Conservation (phyloP, 2,329 filamentous ascomycete species). For the Endocalyx cinctus region DNA sequence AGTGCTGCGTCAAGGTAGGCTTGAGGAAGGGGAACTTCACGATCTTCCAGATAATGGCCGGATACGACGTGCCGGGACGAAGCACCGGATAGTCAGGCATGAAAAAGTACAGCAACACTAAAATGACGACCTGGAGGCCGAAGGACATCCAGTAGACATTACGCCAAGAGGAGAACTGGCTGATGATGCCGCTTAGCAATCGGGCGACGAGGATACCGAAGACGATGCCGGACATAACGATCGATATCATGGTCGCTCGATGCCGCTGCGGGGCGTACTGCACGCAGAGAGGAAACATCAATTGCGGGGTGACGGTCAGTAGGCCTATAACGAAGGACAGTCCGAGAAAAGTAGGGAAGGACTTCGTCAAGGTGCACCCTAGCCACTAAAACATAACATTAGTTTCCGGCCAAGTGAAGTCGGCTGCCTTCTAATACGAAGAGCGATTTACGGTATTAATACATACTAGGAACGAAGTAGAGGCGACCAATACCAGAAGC, state of each 20-base stretch:
- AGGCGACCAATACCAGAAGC: slow-evolving; percentile 60
- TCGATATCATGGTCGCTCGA: slow-evolving; percentile 64
- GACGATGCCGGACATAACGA: slow-evolving; percentile 71
- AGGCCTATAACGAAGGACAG: slow-evolving; percentile 70
- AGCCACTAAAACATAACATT: slow-evolving; percentile 47
- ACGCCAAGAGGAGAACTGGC: slow-evolving; percentile 70
- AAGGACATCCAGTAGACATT: slow-evolving; percentile 76
- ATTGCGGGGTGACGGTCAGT: slow-evolving; percentile 74
- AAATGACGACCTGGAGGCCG: slow-evolving; percentile 64
- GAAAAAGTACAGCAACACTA: slow-evolving; percentile 61
- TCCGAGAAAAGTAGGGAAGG: slow-evolving; percentile 60
- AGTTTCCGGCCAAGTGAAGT: not conserved
- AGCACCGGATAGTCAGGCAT: slow-evolving; percentile 79
- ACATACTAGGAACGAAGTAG: slow-evolving; percentile 64
- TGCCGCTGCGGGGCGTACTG: slow-evolving; percentile 68
- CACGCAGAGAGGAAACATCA: slow-evolving; percentile 76
- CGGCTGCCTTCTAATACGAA: too few species aligned
- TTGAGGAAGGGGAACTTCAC: slow-evolving; percentile 58
- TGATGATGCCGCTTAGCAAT: slow-evolving; percentile 68
- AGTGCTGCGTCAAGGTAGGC: slow-evolving; percentile 66
- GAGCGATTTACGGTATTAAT: too few species aligned
- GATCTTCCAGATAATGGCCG: slow-evolving; percentile 61
- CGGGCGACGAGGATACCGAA: slow-evolving; percentile 74
- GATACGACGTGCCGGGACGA: slow-evolving; percentile 65
- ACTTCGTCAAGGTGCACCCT: slow-evolving; percentile 63